phyloP scores from a whole-genome alignment of 139 green algal species.

The Picochlorum costavermella region DNA sequence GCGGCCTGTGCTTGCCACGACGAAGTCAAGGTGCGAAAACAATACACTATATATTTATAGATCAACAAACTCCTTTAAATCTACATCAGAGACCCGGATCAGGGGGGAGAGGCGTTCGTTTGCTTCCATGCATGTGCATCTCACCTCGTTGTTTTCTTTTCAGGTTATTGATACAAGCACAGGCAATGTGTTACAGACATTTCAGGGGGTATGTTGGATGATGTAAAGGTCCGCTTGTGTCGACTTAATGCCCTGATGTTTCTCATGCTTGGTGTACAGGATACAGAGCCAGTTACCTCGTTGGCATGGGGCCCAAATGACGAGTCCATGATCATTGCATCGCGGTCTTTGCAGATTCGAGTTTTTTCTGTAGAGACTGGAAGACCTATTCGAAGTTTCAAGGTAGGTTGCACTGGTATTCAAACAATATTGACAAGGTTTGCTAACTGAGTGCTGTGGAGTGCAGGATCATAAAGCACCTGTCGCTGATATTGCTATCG shows the following conservation, averaged over 20 bases:
- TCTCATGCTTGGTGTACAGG: constrained; percentile 33
- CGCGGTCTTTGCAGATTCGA: constrained; percentile 59
- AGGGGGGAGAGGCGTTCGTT: no score
- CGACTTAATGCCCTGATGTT: background rate
- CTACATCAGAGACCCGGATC: background rate
- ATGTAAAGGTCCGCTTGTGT: background rate
- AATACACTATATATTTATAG: background rate
- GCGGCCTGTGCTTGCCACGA: constrained; percentile 75
- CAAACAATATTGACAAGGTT: background rate
- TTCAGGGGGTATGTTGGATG: constrained; percentile 50
- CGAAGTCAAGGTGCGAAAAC: constrained; percentile 69
- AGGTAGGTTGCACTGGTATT: constrained; percentile 21
- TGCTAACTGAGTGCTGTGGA: background rate
- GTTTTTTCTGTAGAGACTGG: constrained; percentile 56
- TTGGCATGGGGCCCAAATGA: constrained; percentile 68
- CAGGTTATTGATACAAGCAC: constrained; percentile 60
- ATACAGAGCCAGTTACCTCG: constrained; percentile 79
- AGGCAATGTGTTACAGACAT: constrained; percentile 44
- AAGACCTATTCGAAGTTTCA: constrained; percentile 41
- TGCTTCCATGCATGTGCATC: background rate
- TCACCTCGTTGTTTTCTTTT: background rate
- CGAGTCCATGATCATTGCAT: constrained; percentile 58
- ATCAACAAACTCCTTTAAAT: background rate
- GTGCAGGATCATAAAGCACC: constrained; percentile 61
- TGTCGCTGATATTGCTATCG: constrained; percentile 66